Base-by-base conservation (phyloP, 306 rosid genomes). In the Senna siamea region DNA sequence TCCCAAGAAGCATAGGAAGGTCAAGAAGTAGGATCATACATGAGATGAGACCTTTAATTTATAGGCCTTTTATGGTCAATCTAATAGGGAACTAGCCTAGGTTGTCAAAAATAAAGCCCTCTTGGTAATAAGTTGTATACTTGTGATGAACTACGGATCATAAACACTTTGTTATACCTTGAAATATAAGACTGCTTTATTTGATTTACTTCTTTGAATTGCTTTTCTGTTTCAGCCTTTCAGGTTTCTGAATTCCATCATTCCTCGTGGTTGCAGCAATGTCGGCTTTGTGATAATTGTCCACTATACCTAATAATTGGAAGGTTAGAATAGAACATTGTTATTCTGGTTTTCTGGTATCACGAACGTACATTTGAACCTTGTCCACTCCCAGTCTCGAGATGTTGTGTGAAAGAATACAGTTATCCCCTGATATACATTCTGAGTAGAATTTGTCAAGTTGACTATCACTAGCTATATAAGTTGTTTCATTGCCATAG, bases 1-100 rank as follows among this genome's bases (percentile, higher is more conserved):
- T 34, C 85, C 90, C 1, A 84, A 79, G 90, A 94, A 76, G 91
- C 73, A 60, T 18, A 76, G 87, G 66, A 91, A 85, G 89, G 84
- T 81, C 86, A 94, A 88, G 87, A 91, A 91, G 87, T 89, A 91
- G 90, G 60, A 70, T 9, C 47, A 35, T 70, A 73, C 77, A 53
- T 62, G 15, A 48, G 53, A 48, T 44, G 50, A 19, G 62, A 19
- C 66, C 54, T 23, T 17, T 63, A 69, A 76, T 40, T 62, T 79
- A 80, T 84, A 84, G 89, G 77, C 72, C 67, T 78, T 77, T 80
- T 80, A 66, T 73, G 69, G 59, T 76, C 72, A 69, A 22, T 81
- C 60, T 77, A 52, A 57, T 87, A 55, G 73, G 72, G 80, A 74
- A 35, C 47, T 60, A 60, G 47, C 66, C 81, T 84, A 66, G 79